Percentiles rank a stretch among this genome's conserved stretches.
These are phyloP conservation scores for Chlamydomonas sphaeroides DNA, from an alignment of 139 green algal genomes.

Conservation along the genomic window DNA sequence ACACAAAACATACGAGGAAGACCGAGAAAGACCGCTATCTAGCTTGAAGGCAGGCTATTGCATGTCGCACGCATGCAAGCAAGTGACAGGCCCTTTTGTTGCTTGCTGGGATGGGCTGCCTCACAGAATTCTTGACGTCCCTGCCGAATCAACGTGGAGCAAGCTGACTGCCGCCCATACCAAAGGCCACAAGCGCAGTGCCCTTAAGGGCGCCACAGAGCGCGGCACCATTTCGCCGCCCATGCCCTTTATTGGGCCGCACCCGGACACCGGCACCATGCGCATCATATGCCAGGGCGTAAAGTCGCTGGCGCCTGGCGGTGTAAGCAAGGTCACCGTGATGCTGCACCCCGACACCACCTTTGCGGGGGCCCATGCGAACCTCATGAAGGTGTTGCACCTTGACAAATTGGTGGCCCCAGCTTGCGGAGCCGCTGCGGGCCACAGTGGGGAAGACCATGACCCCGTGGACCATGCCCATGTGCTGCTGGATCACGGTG, in stretches of 20 bases:
- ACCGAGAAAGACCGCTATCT: too few species aligned
- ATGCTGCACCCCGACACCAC: conserved; percentile 29
- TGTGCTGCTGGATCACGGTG: too few species aligned
- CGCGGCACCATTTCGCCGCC: conserved; percentile 10
- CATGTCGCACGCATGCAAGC: background rate
- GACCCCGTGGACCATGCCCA: too few species aligned
- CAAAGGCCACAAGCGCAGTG: background rate
- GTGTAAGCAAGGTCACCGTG: background rate
- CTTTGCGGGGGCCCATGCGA: background rate
- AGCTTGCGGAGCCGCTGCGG: background rate
- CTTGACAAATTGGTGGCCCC: background rate
- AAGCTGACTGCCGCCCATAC: background rate
- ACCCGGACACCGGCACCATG: conserved; percentile 43
- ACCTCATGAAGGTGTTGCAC: conserved; percentile 27
- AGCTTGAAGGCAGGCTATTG: too few species aligned
- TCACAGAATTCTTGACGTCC: too few species aligned
- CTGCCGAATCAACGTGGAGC: too few species aligned
- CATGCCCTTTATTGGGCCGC: conserved; percentile 10
- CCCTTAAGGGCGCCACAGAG: conserved; percentile 10
- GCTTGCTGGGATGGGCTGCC: too few species aligned
- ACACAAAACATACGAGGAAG: background rate
- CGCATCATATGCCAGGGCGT: conserved; percentile 21
- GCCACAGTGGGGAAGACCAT: too few species aligned
- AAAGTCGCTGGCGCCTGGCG: conserved; percentile 12
- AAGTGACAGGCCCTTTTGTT: background rate